These are phyloP conservation scores for Annulohypoxylon maeteangense DNA, from an alignment of 495 filamentous ascomycete genomes.

Conservation along the genomic window DNA sequence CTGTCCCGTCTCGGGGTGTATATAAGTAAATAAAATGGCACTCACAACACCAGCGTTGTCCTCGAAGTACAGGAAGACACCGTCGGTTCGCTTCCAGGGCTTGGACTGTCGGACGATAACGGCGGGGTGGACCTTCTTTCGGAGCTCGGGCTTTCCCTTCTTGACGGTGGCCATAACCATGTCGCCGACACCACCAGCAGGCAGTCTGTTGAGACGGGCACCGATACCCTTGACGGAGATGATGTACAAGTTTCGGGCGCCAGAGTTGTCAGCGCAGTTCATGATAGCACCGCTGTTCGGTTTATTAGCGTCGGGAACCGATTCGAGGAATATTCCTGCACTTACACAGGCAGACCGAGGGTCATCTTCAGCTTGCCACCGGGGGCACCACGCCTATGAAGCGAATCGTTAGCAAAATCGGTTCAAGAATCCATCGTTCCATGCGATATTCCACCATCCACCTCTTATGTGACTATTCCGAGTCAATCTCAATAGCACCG, in stretches of 20 bases:
- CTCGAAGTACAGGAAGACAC: constrained; percentile 99
- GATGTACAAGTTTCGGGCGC: constrained; percentile 99
- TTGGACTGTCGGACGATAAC: constrained; percentile 98
- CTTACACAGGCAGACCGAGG: constrained; percentile 99
- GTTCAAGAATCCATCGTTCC: not conserved
- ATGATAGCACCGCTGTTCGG: constrained; percentile 89
- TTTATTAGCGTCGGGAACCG: constrained; percentile 67
- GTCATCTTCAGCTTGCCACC: constrained; percentile 99
- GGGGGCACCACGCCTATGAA: constrained; percentile 82
- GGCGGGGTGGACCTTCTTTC: constrained; percentile 99
- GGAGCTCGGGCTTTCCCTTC: constrained; percentile 99
- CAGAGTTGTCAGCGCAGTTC: constrained; percentile 95
- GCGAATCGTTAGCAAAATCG: constrained; percentile 24
- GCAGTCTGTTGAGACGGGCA: constrained; percentile 97
- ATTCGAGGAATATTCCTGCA: constrained; percentile 45
- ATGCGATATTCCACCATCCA: not conserved
- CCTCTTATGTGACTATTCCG: not conserved
- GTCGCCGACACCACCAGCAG: constrained; percentile 95
- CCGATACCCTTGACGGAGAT: constrained; percentile 99
- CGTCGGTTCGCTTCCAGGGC: constrained; percentile 97
- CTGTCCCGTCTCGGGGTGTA: not conserved
- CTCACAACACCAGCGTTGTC: constrained; percentile 61
- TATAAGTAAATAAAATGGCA: not conserved
- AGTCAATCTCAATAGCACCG: not conserved
- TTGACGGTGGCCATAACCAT: constrained; percentile 99